Percentiles rank a stretch among this genome's conserved stretches.
phyloP scores from a whole-genome alignment of 83 land plant genomes.

The Diphasiastrum complanatum region DNA sequence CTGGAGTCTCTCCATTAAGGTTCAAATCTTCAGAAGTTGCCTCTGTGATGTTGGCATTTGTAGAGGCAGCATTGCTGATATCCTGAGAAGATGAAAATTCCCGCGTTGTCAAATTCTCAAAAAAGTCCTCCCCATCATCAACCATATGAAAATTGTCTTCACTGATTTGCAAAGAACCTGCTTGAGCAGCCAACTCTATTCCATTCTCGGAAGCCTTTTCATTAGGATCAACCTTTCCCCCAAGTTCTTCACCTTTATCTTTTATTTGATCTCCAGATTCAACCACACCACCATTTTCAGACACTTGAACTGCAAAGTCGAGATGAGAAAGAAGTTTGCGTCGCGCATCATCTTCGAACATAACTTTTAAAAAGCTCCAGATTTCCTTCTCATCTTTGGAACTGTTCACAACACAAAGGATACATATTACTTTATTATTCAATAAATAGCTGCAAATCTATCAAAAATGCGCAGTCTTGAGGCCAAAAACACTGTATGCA shows the following conservation, averaged over 20 bases:
- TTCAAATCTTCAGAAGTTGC: conserved; percentile 28
- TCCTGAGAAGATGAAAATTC: conserved; percentile 39
- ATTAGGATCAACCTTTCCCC: conserved; percentile 8
- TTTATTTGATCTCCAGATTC: conserved; percentile 1
- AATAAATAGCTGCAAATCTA: conserved; percentile 6
- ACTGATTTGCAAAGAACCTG: conserved; percentile 17
- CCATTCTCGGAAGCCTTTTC: conserved; percentile 4
- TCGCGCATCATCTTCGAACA: conserved; percentile 94
- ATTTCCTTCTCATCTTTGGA: conserved; percentile 78
- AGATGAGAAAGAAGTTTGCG: conserved; percentile 64
- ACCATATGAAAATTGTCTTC: conserved; percentile 9
- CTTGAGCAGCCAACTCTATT: conserved; percentile 14
- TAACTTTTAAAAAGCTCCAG: conserved; percentile 85
- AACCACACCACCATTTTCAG: conserved; percentile 22
- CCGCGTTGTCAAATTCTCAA: conserved; percentile 73
- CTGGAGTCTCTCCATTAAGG: conserved; percentile 31
- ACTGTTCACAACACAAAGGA: conserved; percentile 33
- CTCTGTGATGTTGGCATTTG: too few relatives aligned
- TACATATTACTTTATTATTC: too few relatives aligned
- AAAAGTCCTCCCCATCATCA: conserved; percentile 93
- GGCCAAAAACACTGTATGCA: conserved; percentile 18
- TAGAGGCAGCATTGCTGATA: too few relatives aligned
- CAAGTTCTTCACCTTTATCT: conserved; percentile 22
- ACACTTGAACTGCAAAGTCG: conserved; percentile 48
- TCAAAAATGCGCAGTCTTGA: background rate